These are phyloP conservation scores for Zygnema cylindricum DNA, from an alignment of 139 green algal genomes.

Conservation along the genomic window DNA sequence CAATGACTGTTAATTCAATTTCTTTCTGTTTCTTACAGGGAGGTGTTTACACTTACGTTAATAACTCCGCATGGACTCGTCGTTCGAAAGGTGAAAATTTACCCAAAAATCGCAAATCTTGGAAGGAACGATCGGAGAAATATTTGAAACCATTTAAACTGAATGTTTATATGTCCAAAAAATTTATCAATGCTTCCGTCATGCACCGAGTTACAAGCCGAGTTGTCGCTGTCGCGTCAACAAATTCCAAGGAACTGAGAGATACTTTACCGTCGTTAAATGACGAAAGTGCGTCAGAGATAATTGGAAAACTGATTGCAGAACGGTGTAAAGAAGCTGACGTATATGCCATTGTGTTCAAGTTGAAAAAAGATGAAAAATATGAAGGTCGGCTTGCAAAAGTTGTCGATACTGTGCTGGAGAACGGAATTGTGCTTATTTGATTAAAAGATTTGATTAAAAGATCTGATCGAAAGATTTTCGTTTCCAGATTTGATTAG, in stretches of 20 bases:
- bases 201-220: conserved; percentile 53
- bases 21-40: neutral
- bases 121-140: conserved; percentile 47
- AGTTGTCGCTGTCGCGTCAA: conserved; percentile 46
- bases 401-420: conserved; percentile 42
- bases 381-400: conserved; percentile 48
- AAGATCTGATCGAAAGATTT: too few species aligned
- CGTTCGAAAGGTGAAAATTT: neutral
- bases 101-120: conserved; percentile 45
- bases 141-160: conserved; percentile 57
- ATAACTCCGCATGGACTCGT: conserved; percentile 26
- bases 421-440: conserved; percentile 34
- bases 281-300: conserved; percentile 23
- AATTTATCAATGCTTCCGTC: conserved; percentile 43
- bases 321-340: conserved; percentile 49
- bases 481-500: too few species aligned
- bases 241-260: conserved; percentile 40
- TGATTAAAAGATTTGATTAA: conserved; percentile 7
- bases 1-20: too few species aligned
- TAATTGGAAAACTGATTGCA: conserved; percentile 44
- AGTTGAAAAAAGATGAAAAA: conserved; percentile 49
- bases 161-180: conserved; percentile 48
- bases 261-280: neutral
- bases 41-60: neutral
- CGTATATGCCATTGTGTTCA: conserved; percentile 45